phyloP scores from a whole-genome alignment of 2,329 filamentous ascomycete species.

The Arthroderma uncinatum region DNA sequence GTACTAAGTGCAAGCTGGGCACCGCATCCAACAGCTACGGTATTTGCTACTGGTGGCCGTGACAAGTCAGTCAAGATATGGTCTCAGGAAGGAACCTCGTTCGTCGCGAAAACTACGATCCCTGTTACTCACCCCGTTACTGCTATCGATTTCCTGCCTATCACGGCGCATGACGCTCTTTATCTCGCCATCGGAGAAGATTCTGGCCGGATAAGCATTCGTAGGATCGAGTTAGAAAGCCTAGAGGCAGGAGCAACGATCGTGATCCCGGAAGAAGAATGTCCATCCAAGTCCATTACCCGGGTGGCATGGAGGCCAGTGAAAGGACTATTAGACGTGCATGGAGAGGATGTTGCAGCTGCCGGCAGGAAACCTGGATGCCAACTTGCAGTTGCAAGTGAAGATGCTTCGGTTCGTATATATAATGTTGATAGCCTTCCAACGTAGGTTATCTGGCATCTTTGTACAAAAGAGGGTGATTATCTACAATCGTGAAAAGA shows the following conservation, averaged over 20 bases:
- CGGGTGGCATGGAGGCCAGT: slow-evolving; percentile 59
- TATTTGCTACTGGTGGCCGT: slow-evolving; percentile 79
- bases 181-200: slow-evolving; percentile 40
- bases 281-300: slow-evolving; percentile 53
- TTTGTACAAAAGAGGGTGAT: not conserved
- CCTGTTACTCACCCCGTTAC: slow-evolving; percentile 53
- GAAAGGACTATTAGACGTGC: slow-evolving; percentile 13
- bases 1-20: slow-evolving; percentile 83
- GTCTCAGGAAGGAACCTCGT: slow-evolving; percentile 36
- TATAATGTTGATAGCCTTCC: slow-evolving; percentile 27
- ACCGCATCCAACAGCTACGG: slow-evolving; percentile 34
- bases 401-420: slow-evolving; percentile 35
- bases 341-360: slow-evolving; percentile 12
- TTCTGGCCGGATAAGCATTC: slow-evolving; percentile 35
- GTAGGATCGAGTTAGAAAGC: slow-evolving; percentile 27
- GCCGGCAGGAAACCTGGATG: slow-evolving; percentile 14
- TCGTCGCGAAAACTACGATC: slow-evolving; percentile 45
- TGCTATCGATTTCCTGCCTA: slow-evolving; percentile 54
- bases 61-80: slow-evolving; percentile 77
- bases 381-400: slow-evolving; percentile 37
- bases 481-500: slow-evolving; percentile 15
- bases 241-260: slow-evolving; percentile 22
- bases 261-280: slow-evolving; percentile 31
- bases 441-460: not conserved
- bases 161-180: slow-evolving; percentile 20